These are phyloP conservation scores for Fraxinus ornus DNA, from an alignment of 305 asterid genomes.

Conservation along the genomic window DNA sequence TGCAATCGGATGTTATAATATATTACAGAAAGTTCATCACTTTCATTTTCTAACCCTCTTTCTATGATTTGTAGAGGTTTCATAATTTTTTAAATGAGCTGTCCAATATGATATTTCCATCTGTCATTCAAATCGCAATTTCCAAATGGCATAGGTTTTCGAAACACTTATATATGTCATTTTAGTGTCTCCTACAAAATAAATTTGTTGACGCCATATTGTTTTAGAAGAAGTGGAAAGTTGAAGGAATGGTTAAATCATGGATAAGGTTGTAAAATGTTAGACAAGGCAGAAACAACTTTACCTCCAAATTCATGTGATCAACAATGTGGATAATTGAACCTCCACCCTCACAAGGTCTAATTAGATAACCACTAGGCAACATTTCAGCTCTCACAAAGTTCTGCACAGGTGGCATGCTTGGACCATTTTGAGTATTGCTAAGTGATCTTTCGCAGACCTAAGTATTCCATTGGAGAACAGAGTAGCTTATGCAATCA, in stretches of 20 bases:
- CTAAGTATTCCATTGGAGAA: constrained; percentile 31
- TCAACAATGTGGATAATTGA: constrained; percentile 87
- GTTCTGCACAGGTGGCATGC: constrained; percentile 81
- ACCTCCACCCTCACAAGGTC: constrained; percentile 94
- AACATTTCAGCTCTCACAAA: constrained; percentile 87
- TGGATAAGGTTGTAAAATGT: background rate
- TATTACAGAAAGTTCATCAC: background rate
- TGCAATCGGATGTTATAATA: background rate
- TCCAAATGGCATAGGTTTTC: background rate
- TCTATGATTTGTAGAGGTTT: background rate
- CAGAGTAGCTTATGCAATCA: background rate
- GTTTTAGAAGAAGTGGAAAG: background rate
- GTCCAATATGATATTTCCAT: background rate
- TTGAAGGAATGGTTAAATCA: background rate
- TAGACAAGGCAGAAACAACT: background rate
- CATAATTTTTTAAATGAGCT: background rate
- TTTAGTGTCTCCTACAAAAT: background rate
- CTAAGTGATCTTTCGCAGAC: constrained; percentile 87
- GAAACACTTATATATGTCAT: background rate
- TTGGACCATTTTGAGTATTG: constrained; percentile 80
- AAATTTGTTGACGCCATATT: background rate
- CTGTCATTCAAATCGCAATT: background rate
- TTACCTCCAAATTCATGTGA: constrained; percentile 85
- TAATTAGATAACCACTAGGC: constrained; percentile 86
- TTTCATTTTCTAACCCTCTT: background rate